Percentiles rank a stretch among this genome's conserved stretches.
Conservation (phyloP, 331 rosid genomes). For the Rhamnella rubrinervis region DNA sequence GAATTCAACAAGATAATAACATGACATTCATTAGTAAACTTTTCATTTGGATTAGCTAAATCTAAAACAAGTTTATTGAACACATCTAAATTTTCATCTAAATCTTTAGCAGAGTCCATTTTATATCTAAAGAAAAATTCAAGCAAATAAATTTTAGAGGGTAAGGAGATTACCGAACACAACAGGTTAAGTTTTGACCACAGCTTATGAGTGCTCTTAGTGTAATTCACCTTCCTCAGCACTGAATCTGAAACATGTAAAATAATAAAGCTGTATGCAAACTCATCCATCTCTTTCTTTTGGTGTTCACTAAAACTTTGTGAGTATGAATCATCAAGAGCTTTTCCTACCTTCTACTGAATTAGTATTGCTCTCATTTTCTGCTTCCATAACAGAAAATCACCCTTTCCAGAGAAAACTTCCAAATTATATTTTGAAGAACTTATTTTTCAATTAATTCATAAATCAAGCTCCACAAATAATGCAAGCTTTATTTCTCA, state of each 20-base stretch:
- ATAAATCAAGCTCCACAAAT: no score
- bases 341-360: not conserved
- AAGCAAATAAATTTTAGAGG: not conserved
- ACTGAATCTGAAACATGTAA: not conserved
- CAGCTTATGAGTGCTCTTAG: not conserved
- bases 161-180: not conserved
- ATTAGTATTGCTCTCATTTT: no score
- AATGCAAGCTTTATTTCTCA: no score
- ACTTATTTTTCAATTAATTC: no score
- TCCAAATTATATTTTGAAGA: not conserved
- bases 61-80: no score
- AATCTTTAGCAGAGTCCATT: not conserved
- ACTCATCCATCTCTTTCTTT: not conserved
- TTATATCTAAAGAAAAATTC: not conserved
- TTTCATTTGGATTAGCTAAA: not conserved
- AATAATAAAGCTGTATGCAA: not conserved
- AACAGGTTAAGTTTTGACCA: not conserved
- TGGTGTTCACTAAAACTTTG: not conserved
- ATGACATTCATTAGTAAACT: not conserved
- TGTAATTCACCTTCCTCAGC: no score
- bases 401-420: not conserved
- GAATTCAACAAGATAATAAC: not conserved
- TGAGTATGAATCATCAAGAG: no score
- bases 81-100: not conserved
- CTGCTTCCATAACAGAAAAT: not conserved